phyloP scores from a whole-genome alignment of 257 asterid species.

The Verbascum thapsus region DNA sequence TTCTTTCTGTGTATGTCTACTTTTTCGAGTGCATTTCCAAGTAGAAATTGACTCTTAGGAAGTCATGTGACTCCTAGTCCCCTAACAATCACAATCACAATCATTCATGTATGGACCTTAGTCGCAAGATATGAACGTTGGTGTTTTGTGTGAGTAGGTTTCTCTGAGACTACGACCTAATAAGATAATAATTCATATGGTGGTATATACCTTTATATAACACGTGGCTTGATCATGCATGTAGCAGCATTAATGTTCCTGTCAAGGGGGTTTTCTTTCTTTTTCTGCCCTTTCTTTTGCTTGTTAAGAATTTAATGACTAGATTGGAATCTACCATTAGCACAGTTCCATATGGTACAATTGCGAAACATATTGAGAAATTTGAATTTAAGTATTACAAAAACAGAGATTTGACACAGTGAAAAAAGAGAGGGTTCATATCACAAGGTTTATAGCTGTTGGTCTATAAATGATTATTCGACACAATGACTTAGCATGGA shows the following conservation, averaged over 20 bases:
- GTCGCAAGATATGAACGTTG: not conserved
- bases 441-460: too few species aligned
- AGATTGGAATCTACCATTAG: not conserved
- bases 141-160: not conserved
- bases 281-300: too few species aligned
- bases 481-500: too few species aligned
- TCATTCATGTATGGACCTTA: not conserved
- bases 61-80: too few species aligned
- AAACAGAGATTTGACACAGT: not conserved
- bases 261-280: too few species aligned
- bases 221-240: too few species aligned
- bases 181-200: not conserved
- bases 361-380: too few species aligned
- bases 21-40: not conserved
- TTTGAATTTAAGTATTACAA: too few species aligned
- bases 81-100: too few species aligned
- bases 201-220: not conserved
- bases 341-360: too few species aligned
- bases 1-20: not conserved
- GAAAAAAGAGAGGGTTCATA: not conserved
- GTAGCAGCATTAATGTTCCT: not conserved
- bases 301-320: slow-evolving; percentile 1
- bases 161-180: not conserved
- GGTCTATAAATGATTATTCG: too few species aligned
- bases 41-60: too few species aligned